Conservation (phyloP, 495 filamentous ascomycete genomes). For the Penicillium coffeae region DNA sequence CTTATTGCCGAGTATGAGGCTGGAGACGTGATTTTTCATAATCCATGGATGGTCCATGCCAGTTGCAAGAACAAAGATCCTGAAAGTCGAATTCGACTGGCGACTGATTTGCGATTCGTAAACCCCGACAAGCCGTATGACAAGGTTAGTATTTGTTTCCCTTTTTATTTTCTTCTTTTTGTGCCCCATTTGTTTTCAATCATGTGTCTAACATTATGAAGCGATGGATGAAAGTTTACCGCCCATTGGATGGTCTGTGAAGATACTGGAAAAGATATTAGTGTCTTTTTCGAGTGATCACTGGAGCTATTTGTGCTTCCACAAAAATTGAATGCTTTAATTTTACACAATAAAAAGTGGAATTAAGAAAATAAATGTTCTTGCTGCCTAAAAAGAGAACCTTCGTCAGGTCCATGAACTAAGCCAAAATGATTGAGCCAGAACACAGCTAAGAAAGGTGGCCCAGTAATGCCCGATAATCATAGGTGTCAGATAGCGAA, state of each 20-base stretch:
- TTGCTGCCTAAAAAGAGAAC: too few relatives aligned
- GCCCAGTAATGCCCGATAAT: too few relatives aligned
- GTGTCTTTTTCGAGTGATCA: background rate
- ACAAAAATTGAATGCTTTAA: background rate
- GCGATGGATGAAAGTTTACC: constrained; percentile 26
- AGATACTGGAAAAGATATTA: background rate
- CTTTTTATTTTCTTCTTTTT: too few relatives aligned
- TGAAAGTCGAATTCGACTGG: constrained; percentile 42
- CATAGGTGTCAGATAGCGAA: too few relatives aligned
- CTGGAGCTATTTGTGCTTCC: background rate
- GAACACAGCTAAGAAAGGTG: too few relatives aligned
- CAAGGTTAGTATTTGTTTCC: constrained; percentile 3
- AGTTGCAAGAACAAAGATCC: constrained; percentile 48
- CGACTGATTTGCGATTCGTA: constrained; percentile 41
- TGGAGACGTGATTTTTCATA: constrained; percentile 55
- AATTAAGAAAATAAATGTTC: too few relatives aligned
- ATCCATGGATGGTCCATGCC: constrained; percentile 49
- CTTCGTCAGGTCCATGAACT: too few relatives aligned
- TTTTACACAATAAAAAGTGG: too few relatives aligned
- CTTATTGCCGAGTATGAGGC: constrained; percentile 38
- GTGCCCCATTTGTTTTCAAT: too few relatives aligned
- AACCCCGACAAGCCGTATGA: constrained; percentile 11
- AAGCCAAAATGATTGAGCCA: too few relatives aligned
- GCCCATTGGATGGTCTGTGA: constrained; percentile 21
- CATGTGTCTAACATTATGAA: background rate